Percentiles rank a stretch among this genome's conserved stretches.
phyloP scores from a whole-genome alignment of 805 yeast species.

The Cephaloascus fragrans region DNA sequence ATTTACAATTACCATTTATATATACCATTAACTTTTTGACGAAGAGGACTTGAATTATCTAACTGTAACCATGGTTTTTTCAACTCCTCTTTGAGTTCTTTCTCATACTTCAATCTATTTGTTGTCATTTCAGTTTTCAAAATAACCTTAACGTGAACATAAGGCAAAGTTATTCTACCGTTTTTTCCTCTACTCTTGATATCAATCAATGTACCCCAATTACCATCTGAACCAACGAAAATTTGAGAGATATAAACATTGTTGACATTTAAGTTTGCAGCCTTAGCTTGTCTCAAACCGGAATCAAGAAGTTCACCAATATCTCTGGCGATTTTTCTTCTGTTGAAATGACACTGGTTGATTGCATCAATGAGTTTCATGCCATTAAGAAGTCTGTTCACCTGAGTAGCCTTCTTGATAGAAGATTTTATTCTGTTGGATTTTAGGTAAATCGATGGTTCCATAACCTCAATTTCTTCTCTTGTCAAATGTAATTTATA shows the following conservation, averaged over 20 bases:
- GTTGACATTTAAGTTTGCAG: conserved; percentile 47
- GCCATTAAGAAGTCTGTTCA: conserved; percentile 67
- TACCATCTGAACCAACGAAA: conserved; percentile 90
- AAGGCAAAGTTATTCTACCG: conserved; percentile 69
- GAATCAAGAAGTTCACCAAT: conserved; percentile 64
- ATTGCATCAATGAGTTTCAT: conserved; percentile 70
- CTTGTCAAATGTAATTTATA: conserved; percentile 49
- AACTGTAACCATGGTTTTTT: conserved; percentile 45
- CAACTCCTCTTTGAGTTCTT: conserved; percentile 31
- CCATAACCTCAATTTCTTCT: conserved; percentile 67
- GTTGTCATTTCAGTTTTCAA: conserved; percentile 60
- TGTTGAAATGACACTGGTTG: conserved; percentile 84
- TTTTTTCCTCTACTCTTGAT: conserved; percentile 85
- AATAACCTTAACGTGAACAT: conserved; percentile 72
- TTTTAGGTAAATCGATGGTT: conserved; percentile 78
- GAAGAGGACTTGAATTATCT: conserved; percentile 15
- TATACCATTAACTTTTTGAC: conserved; percentile 9
- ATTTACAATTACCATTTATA: conserved; percentile 25
- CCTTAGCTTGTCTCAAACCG: conserved; percentile 62
- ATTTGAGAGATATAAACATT: conserved; percentile 65
- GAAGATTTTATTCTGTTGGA: conserved; percentile 82
- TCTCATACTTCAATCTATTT: conserved; percentile 51
- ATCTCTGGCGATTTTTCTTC: conserved; percentile 71
- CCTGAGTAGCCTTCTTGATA: conserved; percentile 76
- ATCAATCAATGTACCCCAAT: conserved; percentile 61